These are phyloP conservation scores for Scleromitrula shiraiana DNA, from an alignment of 2,329 filamentous ascomycete species.

Conservation along the genomic window DNA sequence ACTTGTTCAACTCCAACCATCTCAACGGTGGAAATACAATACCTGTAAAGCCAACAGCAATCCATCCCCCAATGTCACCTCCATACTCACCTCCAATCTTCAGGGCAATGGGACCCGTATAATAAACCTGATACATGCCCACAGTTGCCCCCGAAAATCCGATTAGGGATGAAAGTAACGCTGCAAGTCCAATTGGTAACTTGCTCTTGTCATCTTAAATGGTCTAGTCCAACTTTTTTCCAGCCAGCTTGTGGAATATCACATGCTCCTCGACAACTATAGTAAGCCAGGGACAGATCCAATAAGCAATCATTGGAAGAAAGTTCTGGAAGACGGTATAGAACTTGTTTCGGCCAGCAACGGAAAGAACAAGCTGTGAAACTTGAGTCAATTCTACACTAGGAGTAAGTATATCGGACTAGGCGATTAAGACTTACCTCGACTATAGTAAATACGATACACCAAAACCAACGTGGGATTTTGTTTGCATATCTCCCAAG, in stretches of 20 bases:
- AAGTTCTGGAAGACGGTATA: slow-evolving; percentile 38
- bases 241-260: slow-evolving; percentile 50
- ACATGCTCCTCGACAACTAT: slow-evolving; percentile 57
- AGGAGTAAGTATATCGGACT: neutral
- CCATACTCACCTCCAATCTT: slow-evolving; percentile 41
- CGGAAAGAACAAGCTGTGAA: slow-evolving; percentile 9
- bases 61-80: slow-evolving; percentile 45
- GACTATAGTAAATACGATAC: slow-evolving; percentile 13
- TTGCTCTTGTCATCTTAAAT: slow-evolving; percentile 47
- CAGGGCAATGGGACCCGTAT: slow-evolving; percentile 54
- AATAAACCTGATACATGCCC: slow-evolving; percentile 63
- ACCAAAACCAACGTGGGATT: slow-evolving; percentile 50
- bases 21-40: slow-evolving; percentile 40
- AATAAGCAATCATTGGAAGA: slow-evolving; percentile 49
- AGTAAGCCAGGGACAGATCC: slow-evolving; percentile 47
- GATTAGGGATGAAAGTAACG: slow-evolving; percentile 50
- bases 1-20: slow-evolving; percentile 40
- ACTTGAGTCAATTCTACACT: neutral
- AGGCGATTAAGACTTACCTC: slow-evolving; percentile 6
- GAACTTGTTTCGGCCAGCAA: slow-evolving; percentile 14
- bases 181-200: slow-evolving; percentile 55
- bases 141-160: slow-evolving; percentile 56
- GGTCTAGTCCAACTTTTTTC: slow-evolving; percentile 46
- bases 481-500: slow-evolving; percentile 47
- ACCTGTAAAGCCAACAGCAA: slow-evolving; percentile 42